Base-by-base conservation (phyloP, 2,329 filamentous ascomycete genomes). In the Volutella citrinella region DNA sequence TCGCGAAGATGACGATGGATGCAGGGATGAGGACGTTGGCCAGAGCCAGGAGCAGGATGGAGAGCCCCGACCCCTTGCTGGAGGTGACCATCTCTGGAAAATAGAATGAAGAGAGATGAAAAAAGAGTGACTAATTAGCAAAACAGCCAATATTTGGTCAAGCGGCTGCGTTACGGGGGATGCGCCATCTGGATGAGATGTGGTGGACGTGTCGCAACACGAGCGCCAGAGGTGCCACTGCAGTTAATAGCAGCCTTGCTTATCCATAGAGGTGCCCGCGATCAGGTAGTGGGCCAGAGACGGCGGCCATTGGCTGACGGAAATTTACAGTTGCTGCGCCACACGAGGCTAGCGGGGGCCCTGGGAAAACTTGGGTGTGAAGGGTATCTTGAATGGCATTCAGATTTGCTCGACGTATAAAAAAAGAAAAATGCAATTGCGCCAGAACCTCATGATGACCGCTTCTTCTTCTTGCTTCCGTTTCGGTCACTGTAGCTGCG, bases 11-110 rank as follows among this genome's bases (percentile, higher is more conserved):
- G 34, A 84, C 49, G 45, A 90, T 78, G 28, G 88, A 82, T 35
- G 84, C 56, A 4, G 87, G 85, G 27, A 95, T 79, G 41, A 95
- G 64, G 19, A 89, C 36, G 61, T 96, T 95, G 53, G 87, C 83
- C 45, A 78, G 63, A 32, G 75, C 57, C 41, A 89, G 76, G 43
- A 76, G 56, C 32, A 68, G 34, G 39, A 57, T 61, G 38, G 57
- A 57, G 38, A 51, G 36, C 27, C 54, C 42, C 27, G 52, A 54
- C 43, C 50, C 45, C 36, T 51, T 43, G 17, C 32, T 45, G 30
- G 40, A 29, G 39, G 49, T 43, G 36, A 52, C 48, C 52, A 51
- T 57, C 29, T 42, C 36, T 19, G 15, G 24, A 5, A 34, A 39
- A 13, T 24, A 34, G 31, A 28, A 12, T 19, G 28, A 33, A 7